These are phyloP conservation scores for Brassica hybrid DNA, from an alignment of 441 rosid genomes.

Conservation along the genomic window DNA sequence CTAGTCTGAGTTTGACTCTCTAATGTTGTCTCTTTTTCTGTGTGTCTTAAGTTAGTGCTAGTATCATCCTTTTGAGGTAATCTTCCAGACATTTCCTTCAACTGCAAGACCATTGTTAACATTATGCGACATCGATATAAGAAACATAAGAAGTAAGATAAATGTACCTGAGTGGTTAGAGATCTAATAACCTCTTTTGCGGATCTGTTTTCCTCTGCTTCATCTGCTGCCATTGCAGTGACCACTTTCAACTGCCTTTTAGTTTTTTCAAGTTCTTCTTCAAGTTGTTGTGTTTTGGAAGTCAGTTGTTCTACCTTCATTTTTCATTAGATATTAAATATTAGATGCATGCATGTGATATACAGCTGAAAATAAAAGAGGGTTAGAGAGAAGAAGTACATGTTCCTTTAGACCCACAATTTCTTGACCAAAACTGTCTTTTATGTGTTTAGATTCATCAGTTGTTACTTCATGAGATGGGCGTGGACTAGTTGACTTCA, in stretches of 20 bases:
- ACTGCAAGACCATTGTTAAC: conserved; percentile 48
- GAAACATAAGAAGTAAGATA: conserved; percentile 5
- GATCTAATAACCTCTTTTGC: conserved; percentile 72
- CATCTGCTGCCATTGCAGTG: conserved; percentile 64
- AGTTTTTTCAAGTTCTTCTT: conserved; percentile 65
- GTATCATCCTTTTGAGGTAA: conserved; percentile 46
- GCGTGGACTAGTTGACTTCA: neutral
- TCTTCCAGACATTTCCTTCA: conserved; percentile 66
- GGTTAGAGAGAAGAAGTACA: conserved; percentile 47
- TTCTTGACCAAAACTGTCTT: conserved; percentile 39
- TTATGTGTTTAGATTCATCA: neutral
- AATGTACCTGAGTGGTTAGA: conserved; percentile 63
- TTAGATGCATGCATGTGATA: neutral
- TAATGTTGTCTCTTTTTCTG: conserved; percentile 38
- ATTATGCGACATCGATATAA: neutral
- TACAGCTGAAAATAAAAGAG: too few species aligned
- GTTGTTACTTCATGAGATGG: conserved; percentile 6
- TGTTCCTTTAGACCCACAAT: conserved; percentile 63
- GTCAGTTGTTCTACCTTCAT: conserved; percentile 65
- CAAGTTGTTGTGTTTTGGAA: conserved; percentile 51
- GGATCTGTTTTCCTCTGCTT: conserved; percentile 71
- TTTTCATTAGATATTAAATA: conserved; percentile 20
- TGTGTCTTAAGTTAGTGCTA: conserved; percentile 42
- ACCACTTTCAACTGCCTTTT: conserved; percentile 57
- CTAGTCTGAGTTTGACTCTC: conserved; percentile 32